Evolutionary conservation across 106 monocot genomes (phyloP).

Genomic region (Chionographis japonica): DNA sequence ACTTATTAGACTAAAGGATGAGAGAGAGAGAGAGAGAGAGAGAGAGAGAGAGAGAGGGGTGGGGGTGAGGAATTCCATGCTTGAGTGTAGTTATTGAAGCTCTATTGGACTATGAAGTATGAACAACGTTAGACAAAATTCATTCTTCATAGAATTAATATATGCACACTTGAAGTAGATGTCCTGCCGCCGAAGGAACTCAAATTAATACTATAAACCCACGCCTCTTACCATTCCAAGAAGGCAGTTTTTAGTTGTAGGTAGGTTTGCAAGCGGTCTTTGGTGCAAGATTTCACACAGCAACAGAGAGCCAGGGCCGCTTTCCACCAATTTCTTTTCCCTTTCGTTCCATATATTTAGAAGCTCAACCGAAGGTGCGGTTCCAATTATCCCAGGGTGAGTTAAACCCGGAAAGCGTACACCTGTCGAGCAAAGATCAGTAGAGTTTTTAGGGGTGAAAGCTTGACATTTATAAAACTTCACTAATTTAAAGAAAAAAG

Average conservation of each 20-base stretch:
- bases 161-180: no score
- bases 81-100: no score
- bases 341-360: slow-evolving; percentile 84
- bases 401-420: slow-evolving; percentile 80
- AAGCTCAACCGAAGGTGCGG: slow-evolving; percentile 79
- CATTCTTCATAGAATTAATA: no score
- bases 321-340: slow-evolving; percentile 60
- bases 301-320: slow-evolving; percentile 25
- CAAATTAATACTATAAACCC: no score
- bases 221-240: slow-evolving; percentile 56
- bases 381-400: slow-evolving; percentile 79
- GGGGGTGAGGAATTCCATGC: no score
- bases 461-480: not conserved
- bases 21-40: no score
- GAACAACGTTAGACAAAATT: no score
- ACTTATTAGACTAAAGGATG: no score
- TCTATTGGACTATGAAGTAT: no score
- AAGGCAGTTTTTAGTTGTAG: slow-evolving; percentile 56
- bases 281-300: slow-evolving; percentile 78
- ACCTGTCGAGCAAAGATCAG: slow-evolving; percentile 25
- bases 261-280: slow-evolving; percentile 67
- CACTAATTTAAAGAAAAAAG: not conserved
- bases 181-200: no score
- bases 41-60: no score
- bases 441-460: not conserved